Conservation (phyloP, 768 basidiomycete species). For the Leucocoprinus leucothites region DNA sequence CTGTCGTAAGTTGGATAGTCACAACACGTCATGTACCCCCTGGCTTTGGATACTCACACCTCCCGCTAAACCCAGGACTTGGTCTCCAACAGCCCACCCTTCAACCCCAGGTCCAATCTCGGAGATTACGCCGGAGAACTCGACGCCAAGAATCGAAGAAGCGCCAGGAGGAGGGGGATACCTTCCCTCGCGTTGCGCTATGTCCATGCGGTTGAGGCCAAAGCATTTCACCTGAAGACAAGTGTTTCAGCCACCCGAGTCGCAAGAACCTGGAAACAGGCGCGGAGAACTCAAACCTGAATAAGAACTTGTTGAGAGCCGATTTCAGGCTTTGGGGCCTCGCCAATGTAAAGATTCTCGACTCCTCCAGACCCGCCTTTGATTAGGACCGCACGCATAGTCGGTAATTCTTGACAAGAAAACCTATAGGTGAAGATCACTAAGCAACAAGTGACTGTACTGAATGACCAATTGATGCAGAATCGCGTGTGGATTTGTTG, state of each 20-base stretch:
- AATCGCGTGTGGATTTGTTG: too few relatives aligned
- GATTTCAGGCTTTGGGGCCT: slow-evolving; percentile 60
- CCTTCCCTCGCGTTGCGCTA: slow-evolving; percentile 64
- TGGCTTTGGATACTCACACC: slow-evolving; percentile 55
- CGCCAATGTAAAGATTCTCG: slow-evolving; percentile 78
- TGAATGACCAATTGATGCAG: too few relatives aligned
- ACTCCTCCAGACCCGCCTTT: slow-evolving; percentile 72
- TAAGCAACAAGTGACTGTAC: not conserved
- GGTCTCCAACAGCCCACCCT: slow-evolving; percentile 60
- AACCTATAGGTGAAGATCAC: not conserved
- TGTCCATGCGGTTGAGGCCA: slow-evolving; percentile 89
- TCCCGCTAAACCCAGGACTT: slow-evolving; percentile 75
- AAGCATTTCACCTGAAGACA: slow-evolving; percentile 66
- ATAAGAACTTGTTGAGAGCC: slow-evolving; percentile 67
- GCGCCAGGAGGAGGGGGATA: slow-evolving; percentile 80
- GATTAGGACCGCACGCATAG: slow-evolving; percentile 79
- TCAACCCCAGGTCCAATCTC: slow-evolving; percentile 49
- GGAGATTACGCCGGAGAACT: slow-evolving; percentile 72
- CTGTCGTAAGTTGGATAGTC: not conserved
- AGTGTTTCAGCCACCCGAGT: not conserved
- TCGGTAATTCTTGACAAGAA: not conserved
- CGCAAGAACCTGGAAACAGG: not conserved
- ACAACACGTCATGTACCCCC: not conserved
- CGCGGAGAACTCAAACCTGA: slow-evolving; percentile 45
- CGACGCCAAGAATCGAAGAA: slow-evolving; percentile 78